Evolutionary conservation across 2,329 filamentous ascomycete genomes (phyloP).

Genomic region (Trichoderma atroviride): DNA sequence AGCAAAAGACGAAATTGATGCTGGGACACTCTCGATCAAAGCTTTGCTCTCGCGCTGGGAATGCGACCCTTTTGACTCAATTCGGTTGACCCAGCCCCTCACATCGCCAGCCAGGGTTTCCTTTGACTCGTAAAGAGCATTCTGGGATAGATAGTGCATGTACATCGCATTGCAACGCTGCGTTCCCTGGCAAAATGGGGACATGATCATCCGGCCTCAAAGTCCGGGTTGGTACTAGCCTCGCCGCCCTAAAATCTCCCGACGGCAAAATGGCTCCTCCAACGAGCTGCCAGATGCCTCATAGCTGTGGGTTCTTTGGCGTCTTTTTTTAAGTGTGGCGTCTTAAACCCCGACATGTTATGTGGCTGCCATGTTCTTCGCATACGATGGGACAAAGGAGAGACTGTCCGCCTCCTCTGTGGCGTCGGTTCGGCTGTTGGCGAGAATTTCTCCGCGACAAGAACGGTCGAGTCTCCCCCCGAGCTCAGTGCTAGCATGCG

Average conservation of each 20-base stretch:
- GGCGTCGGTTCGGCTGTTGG: conserved; percentile 1
- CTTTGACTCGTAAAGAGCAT: conserved; percentile 11
- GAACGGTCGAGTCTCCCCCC: neutral
- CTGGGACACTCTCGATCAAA: conserved; percentile 1
- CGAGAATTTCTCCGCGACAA: conserved; percentile 12
- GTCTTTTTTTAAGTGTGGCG: conserved; percentile 6
- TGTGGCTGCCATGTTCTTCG: neutral
- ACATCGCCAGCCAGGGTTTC: conserved; percentile 17
- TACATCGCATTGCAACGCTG: conserved; percentile 17
- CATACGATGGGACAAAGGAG: neutral
- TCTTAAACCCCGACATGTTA: neutral
- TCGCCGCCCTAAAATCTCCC: conserved; percentile 5
- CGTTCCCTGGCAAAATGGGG: conserved; percentile 5
- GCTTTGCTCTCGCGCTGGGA: conserved; percentile 13
- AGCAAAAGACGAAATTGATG: neutral
- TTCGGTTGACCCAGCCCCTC: conserved; percentile 22
- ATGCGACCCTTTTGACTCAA: conserved; percentile 26
- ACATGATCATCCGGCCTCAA: conserved; percentile 25
- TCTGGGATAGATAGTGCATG: neutral
- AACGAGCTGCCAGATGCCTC: neutral
- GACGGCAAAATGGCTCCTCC: conserved; percentile 17
- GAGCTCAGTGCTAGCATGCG: neutral
- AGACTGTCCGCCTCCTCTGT: neutral
- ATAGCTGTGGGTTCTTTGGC: neutral
- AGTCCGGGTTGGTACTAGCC: conserved; percentile 20